A percentile compares a stretch with the other conserved stretches of the same genome.
Conservation (phyloP, 169 alveolate genomes). For the Eimeria mitis region DNA sequence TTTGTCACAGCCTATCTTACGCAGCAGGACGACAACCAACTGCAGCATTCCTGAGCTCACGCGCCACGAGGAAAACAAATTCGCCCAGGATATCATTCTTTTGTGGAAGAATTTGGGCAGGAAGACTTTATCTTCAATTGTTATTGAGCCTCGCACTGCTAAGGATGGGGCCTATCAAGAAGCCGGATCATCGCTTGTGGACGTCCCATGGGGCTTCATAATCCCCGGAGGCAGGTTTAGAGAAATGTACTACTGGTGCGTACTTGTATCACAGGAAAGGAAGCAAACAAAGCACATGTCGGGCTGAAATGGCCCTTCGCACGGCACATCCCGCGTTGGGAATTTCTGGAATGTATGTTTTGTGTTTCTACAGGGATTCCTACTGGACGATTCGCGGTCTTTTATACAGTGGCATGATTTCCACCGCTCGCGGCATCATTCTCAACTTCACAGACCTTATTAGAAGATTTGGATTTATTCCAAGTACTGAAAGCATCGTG, state of each 20-base stretch:
- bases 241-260: conserved; percentile 84
- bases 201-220: conserved; percentile 72
- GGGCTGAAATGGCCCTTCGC: background rate
- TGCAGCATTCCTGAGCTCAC: background rate
- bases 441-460: conserved; percentile 67
- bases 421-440: conserved; percentile 83
- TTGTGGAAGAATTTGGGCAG: conserved; percentile 25
- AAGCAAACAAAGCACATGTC: background rate
- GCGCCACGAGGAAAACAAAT: background rate
- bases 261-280: background rate
- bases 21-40: background rate
- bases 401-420: conserved; percentile 74
- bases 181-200: conserved; percentile 23
- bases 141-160: background rate
- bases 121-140: background rate
- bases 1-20: background rate
- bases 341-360: background rate
- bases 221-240: conserved; percentile 86
- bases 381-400: conserved; percentile 85
- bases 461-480: conserved; percentile 81
- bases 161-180: background rate
- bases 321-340: background rate
- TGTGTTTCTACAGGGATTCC: conserved; percentile 46
- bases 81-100: background rate
- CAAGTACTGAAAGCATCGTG: conserved; percentile 13